phyloP scores from a whole-genome alignment of 805 yeast species.

The Tetrapisispora pingtungensis region DNA sequence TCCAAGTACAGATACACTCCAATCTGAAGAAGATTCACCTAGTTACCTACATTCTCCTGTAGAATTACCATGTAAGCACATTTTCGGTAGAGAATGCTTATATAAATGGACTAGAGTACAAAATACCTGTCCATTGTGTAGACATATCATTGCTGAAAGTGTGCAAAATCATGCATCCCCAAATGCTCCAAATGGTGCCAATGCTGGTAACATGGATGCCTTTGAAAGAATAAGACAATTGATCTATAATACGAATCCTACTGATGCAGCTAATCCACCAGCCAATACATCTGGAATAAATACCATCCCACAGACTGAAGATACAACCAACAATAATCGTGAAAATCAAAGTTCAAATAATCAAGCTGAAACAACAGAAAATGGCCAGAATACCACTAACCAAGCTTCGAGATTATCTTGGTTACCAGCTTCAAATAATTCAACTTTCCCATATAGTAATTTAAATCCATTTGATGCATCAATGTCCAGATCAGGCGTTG shows the following conservation, averaged over 20 bases:
- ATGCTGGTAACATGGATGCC: slow-evolving; percentile 7
- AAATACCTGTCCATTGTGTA: slow-evolving; percentile 79
- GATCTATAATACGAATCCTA: slow-evolving; percentile 12
- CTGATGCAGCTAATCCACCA: slow-evolving; percentile 1
- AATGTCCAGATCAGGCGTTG: background rate
- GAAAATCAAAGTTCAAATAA: background rate
- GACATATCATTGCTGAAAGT: slow-evolving; percentile 40
- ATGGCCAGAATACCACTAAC: background rate
- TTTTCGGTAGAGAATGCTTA: slow-evolving; percentile 80
- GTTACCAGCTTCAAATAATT: background rate
- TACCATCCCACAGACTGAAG: background rate
- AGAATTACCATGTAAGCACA: slow-evolving; percentile 74
- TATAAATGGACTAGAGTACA: slow-evolving; percentile 71
- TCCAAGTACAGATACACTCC: background rate
- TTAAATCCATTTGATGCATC: background rate
- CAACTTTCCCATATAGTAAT: background rate
- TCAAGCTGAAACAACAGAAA: background rate
- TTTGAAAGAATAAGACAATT: slow-evolving; percentile 24
- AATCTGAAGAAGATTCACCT: slow-evolving; percentile 11
- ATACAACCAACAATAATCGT: background rate
- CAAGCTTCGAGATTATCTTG: background rate
- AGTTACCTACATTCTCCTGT: slow-evolving; percentile 52
- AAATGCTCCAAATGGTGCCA: slow-evolving; percentile 4
- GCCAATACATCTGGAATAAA: background rate
- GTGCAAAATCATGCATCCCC: slow-evolving; percentile 6